Base-by-base conservation (phyloP, 2,329 filamentous ascomycete species). In the Arachnopeziza araneosa region DNA sequence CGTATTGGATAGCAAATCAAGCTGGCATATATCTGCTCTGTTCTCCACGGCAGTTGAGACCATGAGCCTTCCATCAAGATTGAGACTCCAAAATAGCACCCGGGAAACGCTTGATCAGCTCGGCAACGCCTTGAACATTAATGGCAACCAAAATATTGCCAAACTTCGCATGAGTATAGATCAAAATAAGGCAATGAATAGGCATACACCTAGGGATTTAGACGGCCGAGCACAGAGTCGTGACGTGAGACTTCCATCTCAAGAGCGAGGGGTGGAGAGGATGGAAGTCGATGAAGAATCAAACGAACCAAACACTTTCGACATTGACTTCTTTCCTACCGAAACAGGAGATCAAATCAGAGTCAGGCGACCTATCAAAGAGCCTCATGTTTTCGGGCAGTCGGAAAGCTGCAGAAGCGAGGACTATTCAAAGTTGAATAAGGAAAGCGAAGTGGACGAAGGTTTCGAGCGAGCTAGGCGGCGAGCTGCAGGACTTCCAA, bases 21-120 rank as follows among this genome's bases (percentile, higher is more conserved):
- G 80, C 59, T 99, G 95, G 95, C 86, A 96, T 68, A 83, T 84
- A 2, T 88, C 91, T 14, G 93, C 89, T 1, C 75, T 97, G 17
- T 81, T 96, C 63, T 84, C 86, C 17, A 80, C 89, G 0, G 90
- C 89, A 1, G 72, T 96, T 14, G 95, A 98, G 73, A 91, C 85
- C 24, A 83, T 88, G 36, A 90, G 88, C 0, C 75, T 98, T 17
- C 89, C 90, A 7, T 87, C 90, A 0, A 83, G 93, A 2, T 75
- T 96, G 30, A 81, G 80, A 30, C 73, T 73, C 3, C 72, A 67
- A 63, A 78, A 72, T 66, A 76, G 75, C 62, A 79, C 70, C 48
- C 69, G 68, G 24, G 57, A 67, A 24, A 84, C 80, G 1, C 75
- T 95, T 52, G 80, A 82, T 49, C 81, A 85, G 55, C 75, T 93